Evolutionary conservation across 2,329 filamentous ascomycete species (phyloP).

Genomic region (Onygenales sp.): DNA sequence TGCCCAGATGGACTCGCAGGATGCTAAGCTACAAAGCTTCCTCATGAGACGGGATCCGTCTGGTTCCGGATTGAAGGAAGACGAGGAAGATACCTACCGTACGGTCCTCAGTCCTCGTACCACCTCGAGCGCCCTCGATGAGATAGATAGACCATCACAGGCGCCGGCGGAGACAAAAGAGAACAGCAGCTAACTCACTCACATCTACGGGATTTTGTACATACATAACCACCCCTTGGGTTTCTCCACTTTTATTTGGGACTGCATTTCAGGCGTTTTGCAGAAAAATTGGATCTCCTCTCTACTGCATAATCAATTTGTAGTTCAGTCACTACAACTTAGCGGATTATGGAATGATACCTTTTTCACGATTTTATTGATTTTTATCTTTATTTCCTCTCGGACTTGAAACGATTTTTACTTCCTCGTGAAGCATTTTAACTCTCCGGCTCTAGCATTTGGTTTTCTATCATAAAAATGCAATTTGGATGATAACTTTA

Average conservation of each 20-base stretch:
- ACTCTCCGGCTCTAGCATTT: too few relatives aligned
- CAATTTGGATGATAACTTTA: too few relatives aligned
- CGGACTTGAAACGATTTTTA: too few relatives aligned
- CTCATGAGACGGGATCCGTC: conserved; percentile 60
- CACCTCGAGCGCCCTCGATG: not conserved
- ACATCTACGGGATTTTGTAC: not conserved
- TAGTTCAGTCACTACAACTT: too few relatives aligned
- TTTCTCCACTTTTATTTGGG: not conserved
- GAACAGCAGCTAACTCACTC: not conserved
- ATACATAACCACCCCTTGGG: not conserved
- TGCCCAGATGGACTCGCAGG: conserved; percentile 36
- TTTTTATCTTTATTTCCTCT: too few relatives aligned
- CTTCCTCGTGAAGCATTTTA: too few relatives aligned
- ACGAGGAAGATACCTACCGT: conserved; percentile 33
- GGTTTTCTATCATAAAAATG: too few relatives aligned
- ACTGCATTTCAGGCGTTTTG: too few relatives aligned
- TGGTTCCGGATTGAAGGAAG: conserved; percentile 35
- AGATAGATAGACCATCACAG: not conserved
- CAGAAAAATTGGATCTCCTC: too few relatives aligned
- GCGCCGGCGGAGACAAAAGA: not conserved
- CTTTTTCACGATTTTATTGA: too few relatives aligned
- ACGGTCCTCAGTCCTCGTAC: conserved; percentile 19
- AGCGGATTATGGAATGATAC: too few relatives aligned
- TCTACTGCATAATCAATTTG: too few relatives aligned
- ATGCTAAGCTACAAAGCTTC: conserved; percentile 68